A percentile compares a stretch with the other conserved stretches of the same genome.
Conservation (phyloP, 1,139 yeast species). For the Candida sp. region DNA sequence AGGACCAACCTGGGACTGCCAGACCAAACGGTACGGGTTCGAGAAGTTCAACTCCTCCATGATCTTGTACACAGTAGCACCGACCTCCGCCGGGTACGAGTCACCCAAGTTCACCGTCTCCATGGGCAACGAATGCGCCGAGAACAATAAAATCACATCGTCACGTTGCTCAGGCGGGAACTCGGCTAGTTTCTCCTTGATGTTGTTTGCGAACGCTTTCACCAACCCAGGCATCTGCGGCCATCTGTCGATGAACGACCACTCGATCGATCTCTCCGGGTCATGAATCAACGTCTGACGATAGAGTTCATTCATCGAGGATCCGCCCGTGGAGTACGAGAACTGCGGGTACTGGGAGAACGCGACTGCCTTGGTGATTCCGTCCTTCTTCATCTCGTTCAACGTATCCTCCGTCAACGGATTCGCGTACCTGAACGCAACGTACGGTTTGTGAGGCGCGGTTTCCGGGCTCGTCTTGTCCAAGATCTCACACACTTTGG, state of each 20-base stretch:
- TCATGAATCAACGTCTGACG: constrained; percentile 70
- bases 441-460: constrained; percentile 96
- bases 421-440: constrained; percentile 92
- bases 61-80: constrained; percentile 89
- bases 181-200: constrained; percentile 62
- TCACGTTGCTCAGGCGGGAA: constrained; percentile 66
- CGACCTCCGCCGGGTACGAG: constrained; percentile 97
- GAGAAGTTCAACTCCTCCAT: constrained; percentile 83
- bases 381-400: constrained; percentile 75
- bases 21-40: constrained; percentile 88
- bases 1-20: constrained; percentile 99
- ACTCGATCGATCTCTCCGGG: constrained; percentile 72
- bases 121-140: constrained; percentile 99
- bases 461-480: constrained; percentile 80
- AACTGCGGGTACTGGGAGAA: constrained; percentile 98
- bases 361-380: constrained; percentile 90
- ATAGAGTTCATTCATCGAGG: constrained; percentile 85
- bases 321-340: constrained; percentile 91
- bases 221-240: constrained; percentile 84
- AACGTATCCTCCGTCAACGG: constrained; percentile 91
- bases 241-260: constrained; percentile 97
- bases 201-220: constrained; percentile 75
- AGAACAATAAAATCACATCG: constrained; percentile 75
- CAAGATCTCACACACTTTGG: constrained; percentile 77
- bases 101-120: constrained; percentile 92